Conservation (phyloP, 1,139 yeast genomes). For the Arxiozyma slooffiae region DNA sequence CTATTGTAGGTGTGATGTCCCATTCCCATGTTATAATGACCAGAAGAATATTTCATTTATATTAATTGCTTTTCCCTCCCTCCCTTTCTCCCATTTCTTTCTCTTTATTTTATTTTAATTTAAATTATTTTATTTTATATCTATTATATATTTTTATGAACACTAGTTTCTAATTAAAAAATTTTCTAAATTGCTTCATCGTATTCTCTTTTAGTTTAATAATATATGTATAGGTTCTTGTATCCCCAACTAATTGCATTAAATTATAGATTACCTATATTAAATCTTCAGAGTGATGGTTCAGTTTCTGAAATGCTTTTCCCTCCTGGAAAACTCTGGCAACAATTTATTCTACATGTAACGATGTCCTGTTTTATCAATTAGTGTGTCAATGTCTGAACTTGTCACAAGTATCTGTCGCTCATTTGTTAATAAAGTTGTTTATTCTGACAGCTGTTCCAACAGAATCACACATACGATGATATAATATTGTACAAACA, state of each 20-base stretch:
- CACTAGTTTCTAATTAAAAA: not conserved
- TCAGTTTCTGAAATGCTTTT: not conserved
- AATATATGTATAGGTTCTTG: too few relatives aligned
- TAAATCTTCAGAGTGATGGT: too few relatives aligned
- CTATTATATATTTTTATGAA: not conserved
- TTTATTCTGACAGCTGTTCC: constrained; percentile 8
- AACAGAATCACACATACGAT: constrained; percentile 4
- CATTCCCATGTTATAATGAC: too few relatives aligned
- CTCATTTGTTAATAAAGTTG: constrained; percentile 1
- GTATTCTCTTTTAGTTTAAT: not conserved
- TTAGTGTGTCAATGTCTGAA: not conserved
- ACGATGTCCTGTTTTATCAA: not conserved
- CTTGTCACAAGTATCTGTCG: not conserved
- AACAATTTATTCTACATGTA: not conserved
- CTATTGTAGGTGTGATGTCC: too few relatives aligned
- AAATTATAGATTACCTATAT: too few relatives aligned
- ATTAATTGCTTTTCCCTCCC: not conserved
- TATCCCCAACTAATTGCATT: not conserved
- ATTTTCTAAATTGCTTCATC: not conserved
- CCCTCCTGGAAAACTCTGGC: not conserved
- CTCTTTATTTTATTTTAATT: too few relatives aligned
- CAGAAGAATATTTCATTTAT: not conserved
- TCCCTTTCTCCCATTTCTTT: not conserved
- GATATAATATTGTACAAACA: constrained; percentile 10
- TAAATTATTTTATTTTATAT: too few relatives aligned